A percentile compares a stretch with the other conserved stretches of the same genome.
Conservation (phyloP, 2,329 filamentous ascomycete genomes). For the Diplodia mutila region DNA sequence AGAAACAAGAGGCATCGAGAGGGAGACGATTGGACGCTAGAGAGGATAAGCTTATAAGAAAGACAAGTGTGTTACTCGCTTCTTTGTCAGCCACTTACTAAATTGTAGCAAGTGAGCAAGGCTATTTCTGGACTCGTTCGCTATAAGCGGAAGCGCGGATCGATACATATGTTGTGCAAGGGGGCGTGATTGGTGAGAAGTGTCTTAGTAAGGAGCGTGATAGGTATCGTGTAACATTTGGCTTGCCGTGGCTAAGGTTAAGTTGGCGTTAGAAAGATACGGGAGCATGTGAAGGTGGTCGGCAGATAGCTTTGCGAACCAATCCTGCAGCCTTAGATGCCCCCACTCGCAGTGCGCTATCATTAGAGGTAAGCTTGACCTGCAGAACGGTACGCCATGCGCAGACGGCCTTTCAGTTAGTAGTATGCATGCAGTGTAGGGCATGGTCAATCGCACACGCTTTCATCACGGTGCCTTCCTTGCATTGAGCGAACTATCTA, state of each 20-base stretch:
- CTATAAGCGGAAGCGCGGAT: too few species aligned
- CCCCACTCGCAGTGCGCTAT: background rate
- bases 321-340: background rate
- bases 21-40: background rate
- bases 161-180: too few species aligned
- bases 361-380: background rate
- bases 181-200: background rate
- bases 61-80: too few species aligned
- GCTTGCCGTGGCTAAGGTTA: background rate
- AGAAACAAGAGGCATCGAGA: background rate
- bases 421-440: too few species aligned
- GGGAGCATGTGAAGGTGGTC: background rate
- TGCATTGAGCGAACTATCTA: background rate
- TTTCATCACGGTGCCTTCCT: background rate
- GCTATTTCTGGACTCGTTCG: too few species aligned
- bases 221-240: background rate
- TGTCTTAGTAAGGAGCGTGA: background rate
- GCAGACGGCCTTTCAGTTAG: too few species aligned
- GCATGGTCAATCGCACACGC: too few species aligned
- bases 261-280: background rate
- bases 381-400: background rate
- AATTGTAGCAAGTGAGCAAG: too few species aligned
- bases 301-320: background rate
- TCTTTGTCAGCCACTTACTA: too few species aligned
- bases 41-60: too few species aligned